Conservation (phyloP, 139 green algal species). For the Chlorella sorokiniana region DNA sequence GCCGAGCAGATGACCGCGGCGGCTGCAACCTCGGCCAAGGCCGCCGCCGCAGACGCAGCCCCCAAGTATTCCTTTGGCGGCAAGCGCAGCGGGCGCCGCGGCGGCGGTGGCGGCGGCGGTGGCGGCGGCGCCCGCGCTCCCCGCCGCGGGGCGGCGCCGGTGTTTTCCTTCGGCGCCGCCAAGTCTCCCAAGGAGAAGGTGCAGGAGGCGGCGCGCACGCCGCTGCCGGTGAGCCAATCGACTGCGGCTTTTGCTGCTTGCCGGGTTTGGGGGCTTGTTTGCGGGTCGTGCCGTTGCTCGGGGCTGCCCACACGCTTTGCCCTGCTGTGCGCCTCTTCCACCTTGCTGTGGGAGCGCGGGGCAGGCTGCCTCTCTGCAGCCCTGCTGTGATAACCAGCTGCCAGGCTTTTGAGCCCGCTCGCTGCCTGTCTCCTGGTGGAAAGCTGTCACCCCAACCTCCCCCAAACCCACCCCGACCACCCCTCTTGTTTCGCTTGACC, state of each 20-base stretch:
- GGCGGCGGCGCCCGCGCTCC: neutral
- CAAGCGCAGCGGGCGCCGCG: no score
- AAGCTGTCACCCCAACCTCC: no score
- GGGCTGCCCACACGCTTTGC: no score
- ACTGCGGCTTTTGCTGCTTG: neutral
- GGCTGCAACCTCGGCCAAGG: neutral
- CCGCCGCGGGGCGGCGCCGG: neutral
- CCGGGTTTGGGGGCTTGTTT: neutral
- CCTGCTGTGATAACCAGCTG: no score
- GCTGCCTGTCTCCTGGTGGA: no score
- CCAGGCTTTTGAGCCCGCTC: no score
- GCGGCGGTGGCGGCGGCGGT: conserved; percentile 21
- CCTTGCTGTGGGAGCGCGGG: no score
- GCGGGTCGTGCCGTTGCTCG: no score
- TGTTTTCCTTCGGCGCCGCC: conserved; percentile 17
- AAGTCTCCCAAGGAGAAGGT: neutral
- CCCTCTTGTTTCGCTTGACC: no score
- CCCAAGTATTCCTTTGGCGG: conserved; percentile 35
- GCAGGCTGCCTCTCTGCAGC: no score
- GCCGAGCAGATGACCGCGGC: neutral
- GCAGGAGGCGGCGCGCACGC: neutral
- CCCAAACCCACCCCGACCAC: no score
- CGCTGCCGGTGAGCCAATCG: neutral
- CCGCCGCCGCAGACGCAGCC: neutral
- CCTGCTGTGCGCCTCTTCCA: no score